Base-by-base conservation (phyloP, 1,139 yeast genomes). In the Yamadazyma oceani region DNA sequence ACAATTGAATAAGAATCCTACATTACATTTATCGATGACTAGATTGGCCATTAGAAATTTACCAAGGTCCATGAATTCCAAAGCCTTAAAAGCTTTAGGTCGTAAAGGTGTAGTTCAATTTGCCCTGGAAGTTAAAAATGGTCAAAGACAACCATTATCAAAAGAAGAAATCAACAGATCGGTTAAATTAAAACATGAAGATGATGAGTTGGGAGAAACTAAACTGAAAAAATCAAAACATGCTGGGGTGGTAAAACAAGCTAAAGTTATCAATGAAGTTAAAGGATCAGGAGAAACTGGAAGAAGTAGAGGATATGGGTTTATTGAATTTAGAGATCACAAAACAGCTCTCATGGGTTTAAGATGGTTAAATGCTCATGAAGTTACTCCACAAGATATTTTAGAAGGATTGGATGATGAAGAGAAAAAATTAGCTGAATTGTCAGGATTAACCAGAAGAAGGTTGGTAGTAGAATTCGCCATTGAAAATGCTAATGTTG, bases 301-400 rank as follows among this genome's bases (percentile, higher is more conserved):
- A 38, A 78, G 98, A 64, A 83, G 94, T 58, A 82, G 97, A 69
- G 98, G 99, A 43, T 92, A 90, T 54, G 99, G 99, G 45, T 90
- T 92, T 70, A 66, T 92, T 38, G 98, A 94, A 64, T 89, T 76
- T 62, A 80, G 92, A 64, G 96, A 90, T 60, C 99, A 92, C 60
- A 86, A 85, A 61, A 64, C 85, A 44, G 98, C 99, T 1, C 74
- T 92, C 46, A 90, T 90, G 97, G 97, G 95, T 5, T 75, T 92
- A 44, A 80, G 99, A 69, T 94, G 97, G 96, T 75, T 92, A 60
- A 92, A 92, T 64, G 96, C 96, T 3, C 97, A 92, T 58, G 84
- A 79, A 53, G 96, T 92, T 3, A 66, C 86, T 0, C 63, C 62
- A 32, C 79, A 75, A 8, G 97, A 90, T 61, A 75, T 87, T 26